phyloP scores from a whole-genome alignment of 2,329 filamentous ascomycete species.

The Microdochium bolleyi region DNA sequence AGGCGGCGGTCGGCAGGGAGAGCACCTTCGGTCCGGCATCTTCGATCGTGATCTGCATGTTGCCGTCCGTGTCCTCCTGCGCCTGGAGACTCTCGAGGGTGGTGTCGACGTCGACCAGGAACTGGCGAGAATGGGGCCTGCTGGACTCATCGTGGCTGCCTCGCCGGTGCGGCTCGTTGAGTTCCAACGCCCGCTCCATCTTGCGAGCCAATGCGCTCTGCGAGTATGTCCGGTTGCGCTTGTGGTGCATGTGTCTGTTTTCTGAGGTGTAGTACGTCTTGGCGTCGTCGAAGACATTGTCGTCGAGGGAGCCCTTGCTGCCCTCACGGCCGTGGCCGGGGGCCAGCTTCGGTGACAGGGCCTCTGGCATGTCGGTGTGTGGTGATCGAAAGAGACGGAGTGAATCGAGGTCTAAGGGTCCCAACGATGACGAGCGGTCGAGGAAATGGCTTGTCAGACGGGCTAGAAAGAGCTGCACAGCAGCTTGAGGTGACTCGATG shows the following conservation, averaged over 20 bases:
- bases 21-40: constrained; percentile 90
- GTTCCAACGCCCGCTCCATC: constrained; percentile 37
- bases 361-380: constrained; percentile 9
- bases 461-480: no score
- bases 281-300: constrained; percentile 45
- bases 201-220: constrained; percentile 49
- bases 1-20: constrained; percentile 75
- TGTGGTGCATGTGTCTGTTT: constrained; percentile 41
- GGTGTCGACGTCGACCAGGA: constrained; percentile 78
- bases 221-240: constrained; percentile 46
- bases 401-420: no score
- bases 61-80: constrained; percentile 87
- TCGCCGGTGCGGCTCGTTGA: constrained; percentile 47
- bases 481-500: no score
- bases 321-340: constrained; percentile 10
- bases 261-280: constrained; percentile 52
- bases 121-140: constrained; percentile 60
- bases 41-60: constrained; percentile 97
- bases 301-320: constrained; percentile 32
- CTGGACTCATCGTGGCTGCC: constrained; percentile 66
- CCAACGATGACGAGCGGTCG: no score
- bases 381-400: background rate
- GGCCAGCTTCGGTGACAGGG: constrained; percentile 8
- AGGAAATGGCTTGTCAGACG: no score
- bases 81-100: constrained; percentile 72